Evolutionary conservation across 208 protist genomes (phyloP), one percentile per base, ranked within the genome.

Genomic region (Trypanosomatidae sp.): DNA sequence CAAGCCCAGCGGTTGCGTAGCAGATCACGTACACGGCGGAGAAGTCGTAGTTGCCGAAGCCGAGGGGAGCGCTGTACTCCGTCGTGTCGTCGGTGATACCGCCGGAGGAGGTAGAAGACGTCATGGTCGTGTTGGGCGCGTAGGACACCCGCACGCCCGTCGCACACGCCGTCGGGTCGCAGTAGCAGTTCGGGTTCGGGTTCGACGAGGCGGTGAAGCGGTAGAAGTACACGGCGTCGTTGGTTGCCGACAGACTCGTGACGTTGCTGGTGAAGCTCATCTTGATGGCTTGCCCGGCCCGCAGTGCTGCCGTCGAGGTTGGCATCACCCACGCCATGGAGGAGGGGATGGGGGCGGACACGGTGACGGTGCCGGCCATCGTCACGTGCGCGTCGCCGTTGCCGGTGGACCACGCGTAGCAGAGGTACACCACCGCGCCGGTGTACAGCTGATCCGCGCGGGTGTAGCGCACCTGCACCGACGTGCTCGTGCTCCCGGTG

Each of bases 1-100:
- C 50, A 17, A 75, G 65, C 33, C 81, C 68, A 22, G 69, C 76
- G 12, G 49, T 74, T 46, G 55, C 62, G 81, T 97, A 97, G 80
- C 93, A 97, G 25, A 93, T 83, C 9, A 92, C 65, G 73, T 95
- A 97, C 49, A 88, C 75, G 65, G 90, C 84, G 66, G 64, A 58
- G 71, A 70, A 88, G 80, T 79, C 73, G 74, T 95, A 92, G 79
- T 95, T 95, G 71, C 81, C 71, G 76, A 97, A 95, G 62, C 93
- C 93, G 17, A 70, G 71, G 2, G 83, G 70, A 28, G 76, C 78
- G 62, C 66, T 81, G 80, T 82, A 88, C 49, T 71, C 72, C 67
- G 72, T 84, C 13, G 69, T 69, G 12, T 85, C 71, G 4, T 68
- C 70, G 41, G 49, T 77, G 43, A 64, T 69, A n/a, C n/a, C n/a